These are phyloP conservation scores for Metarhizium album DNA, from an alignment of 2,329 filamentous ascomycete species.

Conservation along the genomic window DNA sequence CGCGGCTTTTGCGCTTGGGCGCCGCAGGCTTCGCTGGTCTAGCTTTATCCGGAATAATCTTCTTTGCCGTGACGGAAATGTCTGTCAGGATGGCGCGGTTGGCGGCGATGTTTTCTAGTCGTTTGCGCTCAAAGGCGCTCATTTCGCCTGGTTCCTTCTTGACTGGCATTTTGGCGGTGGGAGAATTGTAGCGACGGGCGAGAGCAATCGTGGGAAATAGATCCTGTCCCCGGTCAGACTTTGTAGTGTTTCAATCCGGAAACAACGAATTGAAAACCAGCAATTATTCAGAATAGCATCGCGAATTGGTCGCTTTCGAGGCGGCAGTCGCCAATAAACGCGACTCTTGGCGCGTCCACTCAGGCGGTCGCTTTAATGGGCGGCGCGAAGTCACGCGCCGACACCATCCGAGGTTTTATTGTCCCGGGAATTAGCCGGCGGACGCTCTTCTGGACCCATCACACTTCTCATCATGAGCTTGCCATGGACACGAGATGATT, in stretches of 20 bases:
- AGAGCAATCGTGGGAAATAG: neutral
- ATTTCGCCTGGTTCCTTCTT: conserved; percentile 37
- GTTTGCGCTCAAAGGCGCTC: conserved; percentile 78
- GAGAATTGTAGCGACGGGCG: neutral
- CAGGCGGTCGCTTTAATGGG: conserved; percentile 6
- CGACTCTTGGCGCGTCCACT: neutral
- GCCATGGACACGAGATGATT: neutral
- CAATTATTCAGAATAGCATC: neutral
- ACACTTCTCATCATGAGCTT: neutral
- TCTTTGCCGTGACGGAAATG: conserved; percentile 60
- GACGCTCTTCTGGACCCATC: neutral
- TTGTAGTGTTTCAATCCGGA: no score
- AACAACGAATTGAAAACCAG: neutral
- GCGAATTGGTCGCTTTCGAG: neutral
- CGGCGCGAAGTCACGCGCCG: conserved; percentile 11
- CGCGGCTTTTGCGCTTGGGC: conserved; percentile 17
- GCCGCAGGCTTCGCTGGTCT: conserved; percentile 33
- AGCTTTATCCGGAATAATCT: conserved; percentile 49
- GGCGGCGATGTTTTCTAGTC: conserved; percentile 76
- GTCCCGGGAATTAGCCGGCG: neutral
- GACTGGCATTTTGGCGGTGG: conserved; percentile 30
- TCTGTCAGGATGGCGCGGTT: conserved; percentile 75
- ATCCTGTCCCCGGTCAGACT: no score
- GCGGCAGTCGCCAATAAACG: neutral
- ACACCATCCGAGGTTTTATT: neutral